A percentile compares a stretch with the other conserved stretches of the same genome.
These are phyloP conservation scores for Candida incommunis DNA, from an alignment of 805 yeast genomes.

Conservation along the genomic window DNA sequence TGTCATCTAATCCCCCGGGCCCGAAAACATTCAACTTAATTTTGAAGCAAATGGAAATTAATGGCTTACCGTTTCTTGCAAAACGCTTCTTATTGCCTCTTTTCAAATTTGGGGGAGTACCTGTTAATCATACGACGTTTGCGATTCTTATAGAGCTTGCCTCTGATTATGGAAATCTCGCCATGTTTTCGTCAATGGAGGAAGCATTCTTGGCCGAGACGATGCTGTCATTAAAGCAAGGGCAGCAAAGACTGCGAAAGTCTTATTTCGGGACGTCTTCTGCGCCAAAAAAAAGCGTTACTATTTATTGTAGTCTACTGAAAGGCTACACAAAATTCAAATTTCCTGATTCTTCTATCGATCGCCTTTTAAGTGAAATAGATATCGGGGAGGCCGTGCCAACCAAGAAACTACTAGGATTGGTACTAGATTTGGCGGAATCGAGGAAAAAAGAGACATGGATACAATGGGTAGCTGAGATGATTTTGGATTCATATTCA, in stretches of 20 bases:
- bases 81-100: not conserved
- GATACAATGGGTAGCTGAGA: not conserved
- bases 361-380: not conserved
- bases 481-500: not conserved
- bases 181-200: not conserved
- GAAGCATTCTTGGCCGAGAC: not conserved
- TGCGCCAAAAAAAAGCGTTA: not conserved
- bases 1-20: not conserved
- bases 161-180: not conserved
- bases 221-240: not conserved
- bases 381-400: not conserved
- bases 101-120: not conserved
- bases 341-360: not conserved
- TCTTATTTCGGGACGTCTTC: not conserved
- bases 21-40: not conserved
- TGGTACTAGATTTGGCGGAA: not conserved
- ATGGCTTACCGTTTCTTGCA: not conserved
- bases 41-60: not conserved
- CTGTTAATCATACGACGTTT: not conserved
- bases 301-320: not conserved
- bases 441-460: not conserved
- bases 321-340: not conserved
- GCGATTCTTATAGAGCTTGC: not conserved
- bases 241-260: not conserved
- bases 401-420: not conserved